Evolutionary conservation across 352 stramenopile species (phyloP), one percentile per base, ranked within the genome.

Genomic region (Phytopythium vexans): DNA sequence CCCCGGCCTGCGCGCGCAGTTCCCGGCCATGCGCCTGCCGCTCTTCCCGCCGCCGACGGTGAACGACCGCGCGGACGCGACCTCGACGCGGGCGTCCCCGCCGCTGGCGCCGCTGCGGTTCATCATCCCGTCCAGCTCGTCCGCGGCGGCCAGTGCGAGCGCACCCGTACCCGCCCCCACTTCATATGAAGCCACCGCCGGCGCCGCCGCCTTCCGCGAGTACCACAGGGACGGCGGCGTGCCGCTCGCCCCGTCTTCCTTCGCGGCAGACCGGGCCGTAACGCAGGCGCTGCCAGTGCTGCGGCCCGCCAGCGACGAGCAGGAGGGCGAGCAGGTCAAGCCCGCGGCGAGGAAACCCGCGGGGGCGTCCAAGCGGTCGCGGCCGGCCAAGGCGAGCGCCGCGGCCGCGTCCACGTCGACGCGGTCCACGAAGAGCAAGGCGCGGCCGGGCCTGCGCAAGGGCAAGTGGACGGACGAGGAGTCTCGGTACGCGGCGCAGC

Each of bases 401-500:
- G 21, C 21, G 21, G 21, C 21, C 21, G 21, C 21, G 21, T 27
- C 21, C 21, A 27, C 21, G 21, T 69, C 73, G 1, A 88, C 66
- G 49, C 67, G 81, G 0, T 92, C 81, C 34, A 92, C 81, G 16
- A 92, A 92, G 59, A 92, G 82, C 69, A 94, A 94, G 64, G 82
- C 82, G 8, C 77, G 82, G 10, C 84, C 84, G n/a, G 84, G 84
- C 5, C 79, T 94, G 8, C 80, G 84, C 41, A 92, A 92, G 63
- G 84, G 84, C 50, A 94, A 94, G 57, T 94, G 84, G 84, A 92
- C 84, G 0, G 80, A 90, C 44, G 82, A 94, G 59, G 84, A 94
- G 54, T 86, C 77, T 4, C 59, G 67, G 10, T 94, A 92, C 47
- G 82, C 84, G 32, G 69, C 74, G 12, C 74, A 86, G 48, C 70